Percentiles rank a stretch among this genome's conserved stretches.
Conservation (phyloP, 805 yeast species). For the Pichia membranifaciens region DNA sequence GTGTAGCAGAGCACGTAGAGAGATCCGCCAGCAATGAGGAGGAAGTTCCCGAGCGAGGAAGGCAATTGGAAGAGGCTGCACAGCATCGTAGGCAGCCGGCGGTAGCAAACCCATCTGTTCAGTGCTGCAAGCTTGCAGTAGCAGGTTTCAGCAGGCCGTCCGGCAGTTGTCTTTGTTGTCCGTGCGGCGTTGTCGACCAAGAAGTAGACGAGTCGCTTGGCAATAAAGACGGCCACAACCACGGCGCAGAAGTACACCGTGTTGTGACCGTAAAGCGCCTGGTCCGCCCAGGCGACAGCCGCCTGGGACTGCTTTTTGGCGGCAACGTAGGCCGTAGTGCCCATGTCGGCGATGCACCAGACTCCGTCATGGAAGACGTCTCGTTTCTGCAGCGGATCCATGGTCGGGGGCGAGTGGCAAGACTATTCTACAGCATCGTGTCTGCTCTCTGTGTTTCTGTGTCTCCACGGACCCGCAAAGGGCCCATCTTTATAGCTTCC, state of each 20-base stretch:
- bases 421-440: too few relatives aligned
- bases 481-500: too few relatives aligned
- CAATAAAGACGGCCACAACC: background rate
- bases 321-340: background rate
- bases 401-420: too few relatives aligned
- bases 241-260: background rate
- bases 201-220: background rate
- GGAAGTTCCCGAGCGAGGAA: background rate
- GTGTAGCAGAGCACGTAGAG: background rate
- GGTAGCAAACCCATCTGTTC: background rate
- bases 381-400: too few relatives aligned
- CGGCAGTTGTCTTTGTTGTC: background rate
- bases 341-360: background rate
- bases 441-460: too few relatives aligned
- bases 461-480: too few relatives aligned
- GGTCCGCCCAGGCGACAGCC: background rate
- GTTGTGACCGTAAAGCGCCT: background rate
- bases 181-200: background rate
- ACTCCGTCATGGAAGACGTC: background rate
- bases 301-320: background rate
- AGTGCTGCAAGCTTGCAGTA: background rate
- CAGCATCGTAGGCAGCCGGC: background rate
- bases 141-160: background rate
- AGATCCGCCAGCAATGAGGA: background rate
- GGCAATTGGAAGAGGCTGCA: background rate